A percentile compares a stretch with the other conserved stretches of the same genome.
phyloP scores from a whole-genome alignment of 805 yeast genomes.

The Cyberlindnera mississippiensis region DNA sequence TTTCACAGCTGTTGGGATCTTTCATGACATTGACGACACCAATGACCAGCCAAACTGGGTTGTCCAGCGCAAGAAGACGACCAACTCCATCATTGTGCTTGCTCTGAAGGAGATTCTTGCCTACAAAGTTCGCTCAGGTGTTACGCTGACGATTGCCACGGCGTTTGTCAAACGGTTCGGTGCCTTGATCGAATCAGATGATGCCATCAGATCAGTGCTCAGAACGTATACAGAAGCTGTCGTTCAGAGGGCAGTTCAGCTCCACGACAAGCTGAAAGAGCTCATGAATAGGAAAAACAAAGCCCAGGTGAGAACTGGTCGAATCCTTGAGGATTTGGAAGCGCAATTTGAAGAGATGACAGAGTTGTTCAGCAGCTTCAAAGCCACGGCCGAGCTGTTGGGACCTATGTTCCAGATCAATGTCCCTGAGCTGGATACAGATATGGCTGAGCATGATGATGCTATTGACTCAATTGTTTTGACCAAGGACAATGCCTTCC shows the following conservation, averaged over 20 bases:
- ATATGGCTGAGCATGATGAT: slow-evolving; percentile 26
- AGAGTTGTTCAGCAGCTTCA: slow-evolving; percentile 41
- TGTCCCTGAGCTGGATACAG: slow-evolving; percentile 34
- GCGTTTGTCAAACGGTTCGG: slow-evolving; percentile 48
- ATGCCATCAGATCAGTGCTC: slow-evolving; percentile 31
- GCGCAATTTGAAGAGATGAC: slow-evolving; percentile 31
- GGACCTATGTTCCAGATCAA: slow-evolving; percentile 38
- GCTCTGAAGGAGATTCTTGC: slow-evolving; percentile 43
- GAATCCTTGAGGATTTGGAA: slow-evolving; percentile 37
- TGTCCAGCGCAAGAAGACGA: slow-evolving; percentile 30
- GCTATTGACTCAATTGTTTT: slow-evolving; percentile 25
- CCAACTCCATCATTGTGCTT: slow-evolving; percentile 38
- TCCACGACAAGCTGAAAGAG: slow-evolving; percentile 35
- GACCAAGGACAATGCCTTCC: slow-evolving; percentile 49
- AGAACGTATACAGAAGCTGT: slow-evolving; percentile 41
- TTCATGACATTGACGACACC: slow-evolving; percentile 42
- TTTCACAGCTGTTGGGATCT: slow-evolving; percentile 52
- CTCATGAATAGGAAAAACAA: slow-evolving; percentile 41
- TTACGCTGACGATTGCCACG: slow-evolving; percentile 37
- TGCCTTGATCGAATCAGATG: slow-evolving; percentile 28
- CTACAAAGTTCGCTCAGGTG: slow-evolving; percentile 35
- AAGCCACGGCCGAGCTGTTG: slow-evolving; percentile 38
- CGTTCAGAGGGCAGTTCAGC: slow-evolving; percentile 32
- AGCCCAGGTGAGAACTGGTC: slow-evolving; percentile 66
- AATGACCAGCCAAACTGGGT: slow-evolving; percentile 44